phyloP scores from a whole-genome alignment of 352 stramenopile genomes.

The Phytopythium aichiense region DNA sequence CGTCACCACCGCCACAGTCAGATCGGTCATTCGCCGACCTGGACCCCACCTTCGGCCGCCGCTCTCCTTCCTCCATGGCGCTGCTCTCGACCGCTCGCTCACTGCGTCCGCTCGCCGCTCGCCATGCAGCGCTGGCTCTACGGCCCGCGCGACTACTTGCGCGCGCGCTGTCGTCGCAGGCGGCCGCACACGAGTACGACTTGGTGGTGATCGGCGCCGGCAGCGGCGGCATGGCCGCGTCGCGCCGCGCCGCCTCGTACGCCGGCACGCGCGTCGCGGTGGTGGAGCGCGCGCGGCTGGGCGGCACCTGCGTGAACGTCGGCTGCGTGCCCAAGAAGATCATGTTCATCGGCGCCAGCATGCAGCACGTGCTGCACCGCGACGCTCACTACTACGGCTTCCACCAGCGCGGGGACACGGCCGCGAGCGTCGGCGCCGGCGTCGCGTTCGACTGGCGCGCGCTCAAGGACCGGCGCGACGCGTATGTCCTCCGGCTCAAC shows the following conservation, averaged over 20 bases:
- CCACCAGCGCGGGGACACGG: conserved; percentile 21
- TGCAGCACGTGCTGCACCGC: conserved; percentile 50
- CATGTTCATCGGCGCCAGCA: conserved; percentile 87
- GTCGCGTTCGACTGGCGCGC: conserved; percentile 87
- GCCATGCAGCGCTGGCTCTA: conserved; percentile 4
- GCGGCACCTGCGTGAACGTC: conserved; percentile 99
- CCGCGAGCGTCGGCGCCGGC: conserved; percentile 30
- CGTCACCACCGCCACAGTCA: no score
- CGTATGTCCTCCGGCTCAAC: conserved; percentile 95
- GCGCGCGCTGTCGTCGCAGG: conserved; percentile 9
- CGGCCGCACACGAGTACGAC: conserved; percentile 40
- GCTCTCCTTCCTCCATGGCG: background rate
- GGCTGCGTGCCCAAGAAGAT: conserved; percentile 99
- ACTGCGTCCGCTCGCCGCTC: background rate
- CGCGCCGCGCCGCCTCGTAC: conserved; percentile 84
- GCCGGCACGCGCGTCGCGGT: conserved; percentile 92
- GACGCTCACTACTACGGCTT: conserved; percentile 62
- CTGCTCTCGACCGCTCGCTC: background rate
- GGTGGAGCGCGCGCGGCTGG: conserved; percentile 88
- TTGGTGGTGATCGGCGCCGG: conserved; percentile 91
- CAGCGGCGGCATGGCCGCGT: conserved; percentile 91
- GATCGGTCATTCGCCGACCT: background rate
- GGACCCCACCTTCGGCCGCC: background rate
- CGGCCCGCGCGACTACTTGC: conserved; percentile 2
- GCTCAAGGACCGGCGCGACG: conserved; percentile 92